A percentile compares a stretch with the other conserved stretches of the same genome.
phyloP scores from a whole-genome alignment of 306 rosid species.

The Gleditsia sinensis region DNA sequence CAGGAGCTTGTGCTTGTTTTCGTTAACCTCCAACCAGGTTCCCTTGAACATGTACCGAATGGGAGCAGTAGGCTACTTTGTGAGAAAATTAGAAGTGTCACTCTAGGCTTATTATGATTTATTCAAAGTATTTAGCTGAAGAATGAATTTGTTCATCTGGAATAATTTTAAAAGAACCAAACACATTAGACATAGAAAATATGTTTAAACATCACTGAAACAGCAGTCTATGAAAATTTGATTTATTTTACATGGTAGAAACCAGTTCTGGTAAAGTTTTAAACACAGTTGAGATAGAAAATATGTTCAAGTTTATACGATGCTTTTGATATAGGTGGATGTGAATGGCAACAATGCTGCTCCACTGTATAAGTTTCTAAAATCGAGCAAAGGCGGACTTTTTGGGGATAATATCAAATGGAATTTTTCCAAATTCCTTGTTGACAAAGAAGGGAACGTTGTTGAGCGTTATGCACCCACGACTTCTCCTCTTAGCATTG shows the following conservation, averaged over 20 bases:
- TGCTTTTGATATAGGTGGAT: constrained; percentile 55
- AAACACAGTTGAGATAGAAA: not conserved
- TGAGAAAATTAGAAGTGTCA: not conserved
- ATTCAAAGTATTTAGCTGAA: not conserved
- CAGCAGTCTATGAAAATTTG: not conserved
- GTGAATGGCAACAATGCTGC: constrained; percentile 76
- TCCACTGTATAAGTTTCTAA: constrained; percentile 71
- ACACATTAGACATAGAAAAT: too few species aligned
- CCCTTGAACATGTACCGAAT: not conserved
- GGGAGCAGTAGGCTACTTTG: not conserved
- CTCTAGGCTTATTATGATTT: not conserved
- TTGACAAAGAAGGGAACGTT: constrained; percentile 70
- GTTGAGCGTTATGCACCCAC: constrained; percentile 75
- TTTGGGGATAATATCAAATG: constrained; percentile 69
- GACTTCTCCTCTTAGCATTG: constrained; percentile 77
- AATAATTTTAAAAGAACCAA: too few species aligned
- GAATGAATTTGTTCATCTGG: not conserved
- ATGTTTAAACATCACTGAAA: too few species aligned
- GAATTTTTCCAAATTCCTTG: constrained; percentile 79
- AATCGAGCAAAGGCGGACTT: constrained; percentile 74
- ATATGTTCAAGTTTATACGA: not conserved
- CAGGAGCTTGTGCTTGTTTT: not conserved
- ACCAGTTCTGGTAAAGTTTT: not conserved
- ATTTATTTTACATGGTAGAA: not conserved
- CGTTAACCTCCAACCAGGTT: not conserved